A percentile compares a stretch with the other conserved stretches of the same genome.
These are phyloP conservation scores for Rhodotorula sp. DNA, from an alignment of 1,284 basidiomycete genomes.

Conservation along the genomic window DNA sequence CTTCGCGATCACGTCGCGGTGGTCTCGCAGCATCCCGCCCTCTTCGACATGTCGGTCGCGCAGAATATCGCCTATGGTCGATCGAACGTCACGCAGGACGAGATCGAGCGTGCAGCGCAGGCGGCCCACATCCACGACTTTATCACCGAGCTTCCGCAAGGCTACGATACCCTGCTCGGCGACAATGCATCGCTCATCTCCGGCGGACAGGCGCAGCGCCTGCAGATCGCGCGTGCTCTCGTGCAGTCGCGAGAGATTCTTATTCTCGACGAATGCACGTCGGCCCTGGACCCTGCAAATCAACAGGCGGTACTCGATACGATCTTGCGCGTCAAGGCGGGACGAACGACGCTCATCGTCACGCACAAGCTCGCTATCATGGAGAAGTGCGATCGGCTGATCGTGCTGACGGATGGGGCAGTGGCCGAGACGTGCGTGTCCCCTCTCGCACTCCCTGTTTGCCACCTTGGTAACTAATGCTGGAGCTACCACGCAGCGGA, in stretches of 20 bases:
- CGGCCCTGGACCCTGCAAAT: constrained; percentile 79
- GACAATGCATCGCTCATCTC: constrained; percentile 85
- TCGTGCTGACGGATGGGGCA: constrained; percentile 72
- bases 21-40: constrained; percentile 77
- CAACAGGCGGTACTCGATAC: constrained; percentile 76
- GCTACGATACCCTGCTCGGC: constrained; percentile 82
- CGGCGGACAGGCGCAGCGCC: constrained; percentile 89
- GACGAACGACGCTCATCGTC: constrained; percentile 81
- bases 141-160: constrained; percentile 71
- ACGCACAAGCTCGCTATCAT: constrained; percentile 92
- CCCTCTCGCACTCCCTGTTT: background rate
- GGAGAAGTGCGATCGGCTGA: constrained; percentile 83
- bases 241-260: constrained; percentile 68
- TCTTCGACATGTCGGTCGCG: constrained; percentile 79
- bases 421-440: constrained; percentile 61
- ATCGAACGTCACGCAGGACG: background rate
- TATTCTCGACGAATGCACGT: constrained; percentile 91
- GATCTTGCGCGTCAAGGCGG: constrained; percentile 62
- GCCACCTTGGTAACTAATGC: background rate
- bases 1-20: constrained; percentile 80
- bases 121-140: constrained; percentile 84
- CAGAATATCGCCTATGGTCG: constrained; percentile 84
- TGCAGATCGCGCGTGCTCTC: constrained; percentile 87
- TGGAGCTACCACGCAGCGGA: constrained; percentile 14
- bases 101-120: constrained; percentile 59